Evolutionary conservation across 257 asterid species (phyloP).

Genomic region (Solanum piurae): DNA sequence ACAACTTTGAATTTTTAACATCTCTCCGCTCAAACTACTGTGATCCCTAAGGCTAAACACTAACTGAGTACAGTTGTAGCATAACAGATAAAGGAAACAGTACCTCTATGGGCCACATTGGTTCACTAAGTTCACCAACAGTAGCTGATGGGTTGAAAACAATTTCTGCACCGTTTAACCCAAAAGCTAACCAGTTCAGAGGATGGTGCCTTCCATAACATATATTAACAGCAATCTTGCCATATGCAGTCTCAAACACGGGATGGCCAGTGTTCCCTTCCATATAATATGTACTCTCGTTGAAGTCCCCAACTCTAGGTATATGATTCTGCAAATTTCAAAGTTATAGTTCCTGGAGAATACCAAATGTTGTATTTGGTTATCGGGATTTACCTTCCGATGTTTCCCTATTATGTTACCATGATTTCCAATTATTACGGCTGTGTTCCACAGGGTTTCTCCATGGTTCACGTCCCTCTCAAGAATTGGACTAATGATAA

Average conservation of each 20-base stretch:
- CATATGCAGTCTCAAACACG: conserved; percentile 84
- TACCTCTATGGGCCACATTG: conserved; percentile 99
- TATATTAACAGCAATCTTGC: conserved; percentile 84
- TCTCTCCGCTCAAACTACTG: not conserved
- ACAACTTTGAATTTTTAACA: not conserved
- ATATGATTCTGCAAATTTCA: conserved; percentile 68
- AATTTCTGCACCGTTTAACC: conserved; percentile 93
- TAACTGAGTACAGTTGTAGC: not conserved
- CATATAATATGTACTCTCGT: conserved; percentile 94
- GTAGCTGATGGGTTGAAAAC: conserved; percentile 96
- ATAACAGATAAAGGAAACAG: not conserved
- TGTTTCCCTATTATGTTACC: conserved; percentile 94
- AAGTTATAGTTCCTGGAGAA: not conserved
- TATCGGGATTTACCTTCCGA: conserved; percentile 54
- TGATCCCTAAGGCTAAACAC: not conserved
- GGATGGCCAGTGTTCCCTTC: conserved; percentile 98
- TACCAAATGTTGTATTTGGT: not conserved
- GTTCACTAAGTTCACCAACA: conserved; percentile 98
- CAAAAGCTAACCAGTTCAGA: conserved; percentile 89
- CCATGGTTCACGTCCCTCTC: conserved; percentile 95
- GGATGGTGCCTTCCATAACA: conserved; percentile 99
- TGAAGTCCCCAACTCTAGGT: conserved; percentile 97
- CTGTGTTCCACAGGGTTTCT: conserved; percentile 86
- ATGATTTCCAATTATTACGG: conserved; percentile 78
- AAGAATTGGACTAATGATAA: conserved; percentile 77